phyloP scores from a whole-genome alignment of 2,329 filamentous ascomycete species.

The Colletotrichum sp. region DNA sequence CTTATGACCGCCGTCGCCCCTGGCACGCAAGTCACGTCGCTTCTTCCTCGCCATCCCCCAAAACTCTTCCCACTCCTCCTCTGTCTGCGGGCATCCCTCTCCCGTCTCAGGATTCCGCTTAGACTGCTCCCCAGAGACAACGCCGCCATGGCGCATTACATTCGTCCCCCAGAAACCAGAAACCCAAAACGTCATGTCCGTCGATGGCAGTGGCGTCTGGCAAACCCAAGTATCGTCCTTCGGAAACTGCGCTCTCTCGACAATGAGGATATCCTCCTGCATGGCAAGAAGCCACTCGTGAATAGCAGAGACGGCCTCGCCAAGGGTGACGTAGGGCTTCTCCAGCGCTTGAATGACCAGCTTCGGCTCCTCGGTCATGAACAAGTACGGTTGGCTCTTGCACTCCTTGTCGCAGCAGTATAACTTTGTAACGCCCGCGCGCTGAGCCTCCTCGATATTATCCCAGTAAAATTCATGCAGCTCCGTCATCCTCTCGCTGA shows the following conservation, averaged over 20 bases:
- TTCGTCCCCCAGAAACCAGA: neutral
- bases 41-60: neutral
- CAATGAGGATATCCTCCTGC: neutral
- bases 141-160: neutral
- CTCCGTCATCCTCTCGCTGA: neutral
- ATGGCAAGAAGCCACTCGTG: neutral
- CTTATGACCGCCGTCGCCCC: neutral
- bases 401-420: neutral
- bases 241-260: neutral
- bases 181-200: neutral
- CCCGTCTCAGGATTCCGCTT: neutral
- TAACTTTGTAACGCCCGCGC: neutral
- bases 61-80: neutral
- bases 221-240: neutral
- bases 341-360: neutral
- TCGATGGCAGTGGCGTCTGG: neutral
- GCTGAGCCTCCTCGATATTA: neutral
- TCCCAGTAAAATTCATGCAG: neutral
- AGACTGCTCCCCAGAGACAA: neutral
- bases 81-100: neutral
- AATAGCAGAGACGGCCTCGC: neutral
- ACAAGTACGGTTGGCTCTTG: neutral
- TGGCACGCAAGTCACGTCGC: neutral
- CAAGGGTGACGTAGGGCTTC: neutral
- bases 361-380: neutral